Evolutionary conservation across 257 asterid genomes (phyloP), one percentile per base, ranked within the genome.

Genomic region (Nyctanthes arbortristis): DNA sequence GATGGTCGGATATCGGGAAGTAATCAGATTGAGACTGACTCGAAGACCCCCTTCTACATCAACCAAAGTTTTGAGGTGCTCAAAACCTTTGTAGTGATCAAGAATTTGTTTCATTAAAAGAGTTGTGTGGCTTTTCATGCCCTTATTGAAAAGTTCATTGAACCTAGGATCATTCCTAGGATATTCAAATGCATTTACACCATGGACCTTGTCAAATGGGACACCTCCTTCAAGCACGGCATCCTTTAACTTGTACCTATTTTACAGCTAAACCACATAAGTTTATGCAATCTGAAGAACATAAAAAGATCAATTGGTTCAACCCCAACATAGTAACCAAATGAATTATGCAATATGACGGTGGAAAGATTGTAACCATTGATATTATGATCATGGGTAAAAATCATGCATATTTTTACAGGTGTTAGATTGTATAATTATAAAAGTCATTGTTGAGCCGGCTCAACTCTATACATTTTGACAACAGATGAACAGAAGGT

Each of bases 21-120:
- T 11, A 35, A 85, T 78, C 70, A 73, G 61, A 6, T 66, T 67
- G 4, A 81, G 76, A 0, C 78, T 37, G 2, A 83, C 69, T 3
- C 91, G 87, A 0, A 18, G 65, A 35, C 88, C 91, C 0, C 91
- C 88, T 13, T 85, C 91, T 25, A 85, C 91, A 59, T 85, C 91
- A 0, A 85, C 82, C 10, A 85, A 24, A 0, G 78, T 24, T 10
- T 37, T 43, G 4, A 85, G 29, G 20, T 83, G 76, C 4, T 75
- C 76, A n/a, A 85, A 85, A 3, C 89, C 91, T 0, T 65, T 3
- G 61, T 83, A 85, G 3, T 13, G 45, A 8, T 75, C 63, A 4
- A 85, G 70, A 39, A 84, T 73, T 14, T 67, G 67, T 24, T 78
- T 59, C 80, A 70, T 78, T 4, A 45, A 8, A 0, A 80, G 54